Conservation (phyloP, 306 rosid genomes). For the Fagus sylvatica region DNA sequence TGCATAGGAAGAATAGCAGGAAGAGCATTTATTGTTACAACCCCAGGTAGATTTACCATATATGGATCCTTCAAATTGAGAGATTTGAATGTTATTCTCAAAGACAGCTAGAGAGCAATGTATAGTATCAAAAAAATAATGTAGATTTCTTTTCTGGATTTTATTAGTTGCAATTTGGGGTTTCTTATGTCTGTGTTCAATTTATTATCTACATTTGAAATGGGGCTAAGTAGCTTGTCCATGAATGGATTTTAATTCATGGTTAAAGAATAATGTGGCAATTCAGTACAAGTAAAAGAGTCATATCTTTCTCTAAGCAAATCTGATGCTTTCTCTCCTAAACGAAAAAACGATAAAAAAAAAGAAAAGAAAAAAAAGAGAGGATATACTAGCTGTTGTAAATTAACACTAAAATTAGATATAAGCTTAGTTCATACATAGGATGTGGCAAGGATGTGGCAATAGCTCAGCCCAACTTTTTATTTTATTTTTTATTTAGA, state of each 20-base stretch:
- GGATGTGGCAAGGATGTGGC: background rate
- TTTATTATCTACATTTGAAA: background rate
- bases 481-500: too few relatives aligned
- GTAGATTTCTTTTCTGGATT: background rate
- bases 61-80: background rate
- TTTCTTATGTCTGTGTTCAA: background rate
- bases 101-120: background rate
- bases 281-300: background rate
- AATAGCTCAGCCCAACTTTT: too few relatives aligned
- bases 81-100: background rate
- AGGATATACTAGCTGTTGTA: background rate
- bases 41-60: background rate
- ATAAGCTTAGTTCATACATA: background rate
- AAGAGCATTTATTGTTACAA: background rate
- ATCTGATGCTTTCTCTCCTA: background rate
- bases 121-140: background rate
- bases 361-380: background rate
- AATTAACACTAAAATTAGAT: background rate
- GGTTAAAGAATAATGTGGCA: background rate
- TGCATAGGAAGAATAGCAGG: background rate
- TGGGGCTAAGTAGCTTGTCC: background rate
- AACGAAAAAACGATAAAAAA: background rate
- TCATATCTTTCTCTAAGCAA: background rate
- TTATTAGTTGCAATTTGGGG: background rate
- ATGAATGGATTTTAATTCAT: background rate